A percentile compares a stretch with the other conserved stretches of the same genome.
phyloP scores from a whole-genome alignment of 2,329 filamentous ascomycete genomes.

The Fusarium marasasianum region DNA sequence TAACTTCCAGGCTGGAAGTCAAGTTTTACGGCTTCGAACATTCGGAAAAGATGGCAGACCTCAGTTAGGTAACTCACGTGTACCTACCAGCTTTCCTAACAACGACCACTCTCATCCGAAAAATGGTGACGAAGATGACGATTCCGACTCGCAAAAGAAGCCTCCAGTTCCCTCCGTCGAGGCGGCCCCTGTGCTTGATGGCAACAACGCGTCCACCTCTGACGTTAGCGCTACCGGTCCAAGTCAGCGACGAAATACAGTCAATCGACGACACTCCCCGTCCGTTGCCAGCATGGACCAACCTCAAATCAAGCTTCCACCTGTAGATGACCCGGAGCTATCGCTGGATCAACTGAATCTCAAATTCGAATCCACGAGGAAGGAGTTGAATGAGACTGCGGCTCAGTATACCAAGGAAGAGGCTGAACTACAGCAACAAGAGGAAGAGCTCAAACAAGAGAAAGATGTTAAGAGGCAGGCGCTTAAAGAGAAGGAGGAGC shows the following conservation, averaged over 20 bases:
- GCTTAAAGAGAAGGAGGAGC: conserved; percentile 90
- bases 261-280: conserved; percentile 80
- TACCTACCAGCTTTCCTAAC: conserved; percentile 65
- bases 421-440: conserved; percentile 71
- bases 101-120: conserved; percentile 58
- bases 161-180: conserved; percentile 67
- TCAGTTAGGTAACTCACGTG: conserved; percentile 64
- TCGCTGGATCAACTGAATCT: conserved; percentile 82
- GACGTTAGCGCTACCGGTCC: conserved; percentile 64
- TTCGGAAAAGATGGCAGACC: conserved; percentile 71
- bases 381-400: conserved; percentile 83
- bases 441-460: conserved; percentile 77
- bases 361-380: conserved; percentile 80
- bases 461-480: conserved; percentile 80
- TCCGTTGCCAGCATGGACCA: conserved; percentile 69
- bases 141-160: conserved; percentile 57
- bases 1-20: conserved; percentile 91
- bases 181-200: conserved; percentile 68
- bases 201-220: conserved; percentile 67
- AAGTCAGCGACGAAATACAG: conserved; percentile 60
- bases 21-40: conserved; percentile 85
- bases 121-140: conserved; percentile 56
- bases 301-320: conserved; percentile 54
- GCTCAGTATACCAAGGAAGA: conserved; percentile 76
- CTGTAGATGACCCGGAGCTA: conserved; percentile 66